Percentiles rank a stretch among this genome's conserved stretches.
Evolutionary conservation across 2,329 filamentous ascomycete species (phyloP).

Genomic region (Shiraia bambusicola): DNA sequence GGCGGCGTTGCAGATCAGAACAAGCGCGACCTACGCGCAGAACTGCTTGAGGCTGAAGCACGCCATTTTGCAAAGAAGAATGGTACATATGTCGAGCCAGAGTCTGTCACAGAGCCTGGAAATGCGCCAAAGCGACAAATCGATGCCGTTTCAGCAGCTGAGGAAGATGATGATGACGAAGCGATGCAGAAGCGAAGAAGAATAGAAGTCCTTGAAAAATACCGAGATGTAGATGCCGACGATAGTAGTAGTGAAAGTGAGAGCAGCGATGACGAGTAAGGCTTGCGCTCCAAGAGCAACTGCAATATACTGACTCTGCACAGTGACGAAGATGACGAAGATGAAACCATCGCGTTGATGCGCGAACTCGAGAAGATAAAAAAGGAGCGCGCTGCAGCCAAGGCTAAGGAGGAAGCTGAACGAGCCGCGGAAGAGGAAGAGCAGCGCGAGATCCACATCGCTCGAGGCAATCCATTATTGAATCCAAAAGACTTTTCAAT

Average conservation of each 20-base stretch:
- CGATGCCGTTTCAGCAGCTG: constrained; percentile 52
- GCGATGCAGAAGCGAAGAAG: constrained; percentile 79
- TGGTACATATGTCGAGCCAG: constrained; percentile 58
- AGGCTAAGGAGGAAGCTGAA: constrained; percentile 80
- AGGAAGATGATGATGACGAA: constrained; percentile 61
- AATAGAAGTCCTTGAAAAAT: constrained; percentile 74
- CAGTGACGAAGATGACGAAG: constrained; percentile 60
- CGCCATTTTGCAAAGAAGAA: constrained; percentile 84
- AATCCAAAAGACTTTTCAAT: constrained; percentile 87
- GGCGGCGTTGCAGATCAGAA: constrained; percentile 74
- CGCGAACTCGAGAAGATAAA: constrained; percentile 94
- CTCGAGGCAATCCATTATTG: constrained; percentile 86
- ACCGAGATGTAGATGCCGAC: constrained; percentile 82
- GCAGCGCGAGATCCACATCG: constrained; percentile 82
- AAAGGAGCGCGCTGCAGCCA: constrained; percentile 76
- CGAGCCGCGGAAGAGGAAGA: constrained; percentile 79
- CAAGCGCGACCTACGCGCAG: constrained; percentile 79
- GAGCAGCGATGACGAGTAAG: constrained; percentile 59
- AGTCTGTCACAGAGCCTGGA: constrained; percentile 43
- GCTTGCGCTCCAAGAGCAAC: not conserved
- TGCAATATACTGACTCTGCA: constrained; percentile 6
- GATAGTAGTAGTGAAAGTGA: constrained; percentile 59
- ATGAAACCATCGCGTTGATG: constrained; percentile 86
- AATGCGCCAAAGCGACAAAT: constrained; percentile 65
- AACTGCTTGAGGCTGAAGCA: constrained; percentile 86